A percentile compares a stretch with the other conserved stretches of the same genome.
Conservation (phyloP, 176 grass and related monocot species). For the Eleusine coracana region DNA sequence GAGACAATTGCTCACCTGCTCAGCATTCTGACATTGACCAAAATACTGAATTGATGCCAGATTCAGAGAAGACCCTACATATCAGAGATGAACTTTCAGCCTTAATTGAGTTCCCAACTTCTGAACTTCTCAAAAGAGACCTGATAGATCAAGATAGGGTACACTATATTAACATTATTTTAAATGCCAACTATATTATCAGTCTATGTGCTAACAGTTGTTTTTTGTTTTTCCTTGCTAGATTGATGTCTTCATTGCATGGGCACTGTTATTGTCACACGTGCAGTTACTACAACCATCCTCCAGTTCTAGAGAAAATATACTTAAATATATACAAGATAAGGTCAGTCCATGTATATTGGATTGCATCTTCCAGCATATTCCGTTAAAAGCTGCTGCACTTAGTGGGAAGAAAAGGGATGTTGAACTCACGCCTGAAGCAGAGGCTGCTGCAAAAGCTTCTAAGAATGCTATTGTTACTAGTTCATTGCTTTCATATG, state of each 20-base stretch:
- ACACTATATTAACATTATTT: slow-evolving; percentile 19
- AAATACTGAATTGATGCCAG: slow-evolving; percentile 39
- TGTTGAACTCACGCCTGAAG: slow-evolving; percentile 64
- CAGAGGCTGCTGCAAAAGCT: slow-evolving; percentile 74
- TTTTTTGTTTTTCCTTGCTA: slow-evolving; percentile 40
- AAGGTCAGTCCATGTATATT: slow-evolving; percentile 68
- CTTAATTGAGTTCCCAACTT: slow-evolving; percentile 67
- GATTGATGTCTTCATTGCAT: slow-evolving; percentile 82
- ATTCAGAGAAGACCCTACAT: slow-evolving; percentile 56
- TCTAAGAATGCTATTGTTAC: slow-evolving; percentile 63
- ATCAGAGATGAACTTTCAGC: slow-evolving; percentile 77
- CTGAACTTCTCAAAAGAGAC: slow-evolving; percentile 73
- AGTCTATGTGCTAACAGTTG: slow-evolving; percentile 27
- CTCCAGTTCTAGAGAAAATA: slow-evolving; percentile 54
- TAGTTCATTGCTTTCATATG: slow-evolving; percentile 61
- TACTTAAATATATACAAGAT: slow-evolving; percentile 89
- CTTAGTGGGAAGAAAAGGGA: slow-evolving; percentile 75
- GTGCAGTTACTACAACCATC: slow-evolving; percentile 63
- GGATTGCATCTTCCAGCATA: slow-evolving; percentile 93
- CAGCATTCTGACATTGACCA: slow-evolving; percentile 48
- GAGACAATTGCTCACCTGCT: slow-evolving; percentile 31
- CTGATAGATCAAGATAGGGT: slow-evolving; percentile 67
- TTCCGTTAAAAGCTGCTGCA: slow-evolving; percentile 60
- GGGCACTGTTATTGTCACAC: slow-evolving; percentile 73
- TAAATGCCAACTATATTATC: slow-evolving; percentile 33